phyloP scores from a whole-genome alignment of 345 rosid genomes.

The Microthlaspi erraticum region DNA sequence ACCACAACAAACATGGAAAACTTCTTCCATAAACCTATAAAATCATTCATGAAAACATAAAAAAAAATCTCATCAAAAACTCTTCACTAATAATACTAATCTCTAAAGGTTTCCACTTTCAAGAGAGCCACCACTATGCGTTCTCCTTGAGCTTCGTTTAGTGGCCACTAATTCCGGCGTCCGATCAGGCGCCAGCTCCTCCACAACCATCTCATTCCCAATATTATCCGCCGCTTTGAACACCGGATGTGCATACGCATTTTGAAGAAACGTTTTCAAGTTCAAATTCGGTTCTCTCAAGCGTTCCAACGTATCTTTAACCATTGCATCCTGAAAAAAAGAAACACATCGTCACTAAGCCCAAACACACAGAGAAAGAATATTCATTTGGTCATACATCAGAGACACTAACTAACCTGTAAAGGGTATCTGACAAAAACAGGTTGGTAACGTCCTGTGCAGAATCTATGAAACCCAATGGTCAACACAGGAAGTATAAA shows the following conservation, averaged over 20 bases:
- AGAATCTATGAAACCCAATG: conserved; percentile 78
- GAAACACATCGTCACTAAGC: not conserved
- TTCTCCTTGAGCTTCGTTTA: conserved; percentile 61
- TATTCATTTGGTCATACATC: not conserved
- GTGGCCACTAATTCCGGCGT: conserved; percentile 66
- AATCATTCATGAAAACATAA: not conserved
- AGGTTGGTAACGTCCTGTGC: conserved; percentile 84
- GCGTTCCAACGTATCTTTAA: conserved; percentile 87
- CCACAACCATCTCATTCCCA: conserved; percentile 45
- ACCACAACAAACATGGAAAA: not conserved
- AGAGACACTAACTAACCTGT: conserved; percentile 56
- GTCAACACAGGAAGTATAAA: conserved; percentile 79
- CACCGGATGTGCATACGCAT: conserved; percentile 75
- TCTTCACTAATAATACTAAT: not conserved
- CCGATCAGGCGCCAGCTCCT: conserved; percentile 47
- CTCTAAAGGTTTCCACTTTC: conserved; percentile 24
- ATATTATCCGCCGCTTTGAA: conserved; percentile 63
- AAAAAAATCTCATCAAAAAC: conserved; percentile 1
- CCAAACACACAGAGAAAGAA: not conserved
- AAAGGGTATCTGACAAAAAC: conserved; percentile 79
- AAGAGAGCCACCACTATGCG: conserved; percentile 48
- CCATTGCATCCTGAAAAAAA: conserved; percentile 75
- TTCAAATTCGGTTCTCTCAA: conserved; percentile 78
- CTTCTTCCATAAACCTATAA: conserved; percentile 12
- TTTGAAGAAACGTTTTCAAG: conserved; percentile 73